Conservation (phyloP, 1,139 yeast species). For the Diutina sp. region DNA sequence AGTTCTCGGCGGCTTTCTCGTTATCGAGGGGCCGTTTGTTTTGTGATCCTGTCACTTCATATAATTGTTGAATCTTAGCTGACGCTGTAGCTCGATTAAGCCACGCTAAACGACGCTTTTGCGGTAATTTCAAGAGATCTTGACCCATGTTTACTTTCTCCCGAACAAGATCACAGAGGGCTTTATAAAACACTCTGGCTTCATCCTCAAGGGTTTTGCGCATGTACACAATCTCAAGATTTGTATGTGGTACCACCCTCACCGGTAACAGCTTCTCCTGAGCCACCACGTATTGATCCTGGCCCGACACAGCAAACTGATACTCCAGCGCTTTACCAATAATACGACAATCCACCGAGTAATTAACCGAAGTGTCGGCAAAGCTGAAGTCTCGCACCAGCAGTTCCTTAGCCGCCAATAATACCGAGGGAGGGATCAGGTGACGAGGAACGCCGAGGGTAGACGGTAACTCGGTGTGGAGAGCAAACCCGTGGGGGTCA, state of each 20-base stretch:
- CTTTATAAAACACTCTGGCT: constrained; percentile 17
- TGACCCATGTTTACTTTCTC: constrained; percentile 20
- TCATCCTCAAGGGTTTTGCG: constrained; percentile 5
- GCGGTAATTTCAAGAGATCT: constrained; percentile 6
- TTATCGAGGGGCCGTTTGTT: constrained; percentile 10
- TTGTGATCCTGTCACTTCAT: constrained; percentile 12
- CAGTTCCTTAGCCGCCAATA: not conserved
- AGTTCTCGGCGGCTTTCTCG: constrained; percentile 11
- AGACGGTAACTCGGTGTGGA: constrained; percentile 27
- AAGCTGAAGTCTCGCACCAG: constrained; percentile 21
- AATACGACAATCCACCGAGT: constrained; percentile 27
- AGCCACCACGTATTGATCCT: constrained; percentile 27
- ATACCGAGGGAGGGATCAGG: not conserved
- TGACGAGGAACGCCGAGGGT: constrained; percentile 14
- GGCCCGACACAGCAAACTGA: constrained; percentile 5
- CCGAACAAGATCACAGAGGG: constrained; percentile 21
- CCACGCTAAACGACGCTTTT: not conserved
- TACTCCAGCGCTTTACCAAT: constrained; percentile 30
- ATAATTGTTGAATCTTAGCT: constrained; percentile 22
- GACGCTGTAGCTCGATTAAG: constrained; percentile 4
- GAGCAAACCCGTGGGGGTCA: constrained; percentile 18
- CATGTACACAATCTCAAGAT: constrained; percentile 9
- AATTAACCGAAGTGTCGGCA: constrained; percentile 20
- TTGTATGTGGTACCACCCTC: constrained; percentile 21
- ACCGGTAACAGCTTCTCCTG: constrained; percentile 21